A percentile compares a stretch with the other conserved stretches of the same genome.
These are phyloP conservation scores for Citrus reticulata DNA, from an alignment of 345 rosid species.

Conservation along the genomic window DNA sequence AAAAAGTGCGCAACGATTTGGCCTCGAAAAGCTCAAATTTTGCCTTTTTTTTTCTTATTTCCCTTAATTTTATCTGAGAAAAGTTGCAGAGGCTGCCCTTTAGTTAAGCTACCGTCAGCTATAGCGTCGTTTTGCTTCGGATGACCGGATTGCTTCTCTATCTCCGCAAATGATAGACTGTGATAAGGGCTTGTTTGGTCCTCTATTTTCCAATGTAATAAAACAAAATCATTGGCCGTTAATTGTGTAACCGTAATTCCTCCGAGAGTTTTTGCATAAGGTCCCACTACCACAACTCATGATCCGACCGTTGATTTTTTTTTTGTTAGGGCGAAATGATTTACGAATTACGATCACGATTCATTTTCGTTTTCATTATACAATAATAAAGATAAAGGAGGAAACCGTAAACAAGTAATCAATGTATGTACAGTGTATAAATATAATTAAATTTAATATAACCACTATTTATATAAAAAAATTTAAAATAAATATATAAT, in stretches of 20 bases:
- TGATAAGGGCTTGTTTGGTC: slow-evolving; percentile 73
- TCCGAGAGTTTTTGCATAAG: no score
- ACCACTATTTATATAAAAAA: fast-evolving
- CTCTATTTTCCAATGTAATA: slow-evolving; percentile 31
- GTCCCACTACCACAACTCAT: no score
- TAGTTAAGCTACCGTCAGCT: slow-evolving; percentile 21
- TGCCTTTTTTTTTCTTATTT: not conserved
- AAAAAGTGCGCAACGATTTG: slow-evolving; percentile 30
- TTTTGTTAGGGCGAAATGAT: no score
- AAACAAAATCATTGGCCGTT: slow-evolving; percentile 22
- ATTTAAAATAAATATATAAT: no score
- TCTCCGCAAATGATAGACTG: slow-evolving; percentile 22
- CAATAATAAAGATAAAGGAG: no score
- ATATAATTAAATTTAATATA: no score
- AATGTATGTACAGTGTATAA: no score
- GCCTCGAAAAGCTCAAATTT: slow-evolving; percentile 38
- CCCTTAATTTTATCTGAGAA: not conserved
- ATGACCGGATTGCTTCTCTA: no score
- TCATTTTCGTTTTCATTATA: not conserved
- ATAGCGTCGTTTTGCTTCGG: not conserved
- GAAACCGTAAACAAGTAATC: no score
- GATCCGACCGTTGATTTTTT: no score
- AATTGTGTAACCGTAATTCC: no score
- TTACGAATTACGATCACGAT: not conserved
- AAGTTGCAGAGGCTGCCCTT: not conserved